phyloP scores from a whole-genome alignment of 441 rosid genomes.

The Rhodomyrtus psidioides region DNA sequence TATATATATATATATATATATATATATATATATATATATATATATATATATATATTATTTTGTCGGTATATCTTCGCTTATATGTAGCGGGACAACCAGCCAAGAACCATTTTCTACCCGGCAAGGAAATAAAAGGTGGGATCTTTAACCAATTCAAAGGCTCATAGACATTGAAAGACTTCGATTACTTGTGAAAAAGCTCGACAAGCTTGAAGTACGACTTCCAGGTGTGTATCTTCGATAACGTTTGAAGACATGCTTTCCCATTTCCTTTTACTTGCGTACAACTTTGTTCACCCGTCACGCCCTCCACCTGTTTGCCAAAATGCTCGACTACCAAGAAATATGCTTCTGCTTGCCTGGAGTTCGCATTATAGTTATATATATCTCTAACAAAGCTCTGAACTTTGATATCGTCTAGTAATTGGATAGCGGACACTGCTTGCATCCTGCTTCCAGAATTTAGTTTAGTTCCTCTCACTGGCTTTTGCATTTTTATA shows the following conservation, averaged over 20 bases:
- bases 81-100: neutral
- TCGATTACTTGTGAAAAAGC: neutral
- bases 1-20: no score
- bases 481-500: neutral
- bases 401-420: neutral
- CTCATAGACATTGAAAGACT: neutral
- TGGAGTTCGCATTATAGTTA: neutral
- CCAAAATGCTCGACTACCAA: constrained; percentile 22
- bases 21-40: no score
- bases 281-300: neutral
- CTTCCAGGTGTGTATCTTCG: neutral
- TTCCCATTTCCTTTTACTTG: neutral
- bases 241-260: neutral
- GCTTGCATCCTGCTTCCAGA: neutral
- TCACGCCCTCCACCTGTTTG: constrained; percentile 15
- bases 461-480: neutral
- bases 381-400: neutral
- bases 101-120: neutral
- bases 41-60: neutral
- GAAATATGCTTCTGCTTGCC: neutral
- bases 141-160: neutral
- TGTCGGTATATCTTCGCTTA: neutral
- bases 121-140: neutral
- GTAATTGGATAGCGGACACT: neutral
- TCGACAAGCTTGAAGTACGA: neutral